Percentiles rank a stretch among this genome's conserved stretches.
Conservation (phyloP, 2,329 filamentous ascomycete species). For the Clonostachys solani region DNA sequence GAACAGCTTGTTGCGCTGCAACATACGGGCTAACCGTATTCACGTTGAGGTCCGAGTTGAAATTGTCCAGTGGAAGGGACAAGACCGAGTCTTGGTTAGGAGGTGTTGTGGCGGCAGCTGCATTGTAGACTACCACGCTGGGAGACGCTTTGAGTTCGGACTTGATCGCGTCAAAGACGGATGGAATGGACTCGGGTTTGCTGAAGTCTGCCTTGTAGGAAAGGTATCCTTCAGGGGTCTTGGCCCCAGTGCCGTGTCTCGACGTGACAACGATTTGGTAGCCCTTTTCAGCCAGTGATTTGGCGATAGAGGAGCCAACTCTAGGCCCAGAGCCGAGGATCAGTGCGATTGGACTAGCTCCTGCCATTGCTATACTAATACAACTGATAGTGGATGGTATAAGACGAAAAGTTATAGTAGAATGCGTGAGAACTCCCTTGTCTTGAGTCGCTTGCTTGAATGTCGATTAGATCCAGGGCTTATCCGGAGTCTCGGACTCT, state of each 20-base stretch:
- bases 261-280: slow-evolving; percentile 2
- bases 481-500: no score
- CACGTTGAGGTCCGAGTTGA: slow-evolving; percentile 24
- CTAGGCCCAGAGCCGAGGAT: slow-evolving; percentile 3
- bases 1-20: slow-evolving; percentile 31
- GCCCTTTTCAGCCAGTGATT: slow-evolving; percentile 1
- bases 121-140: slow-evolving; percentile 36
- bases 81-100: slow-evolving; percentile 21
- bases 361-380: no score
- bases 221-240: not conserved
- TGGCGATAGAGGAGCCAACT: slow-evolving; percentile 1
- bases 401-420: no score
- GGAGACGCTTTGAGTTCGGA: slow-evolving; percentile 22
- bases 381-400: no score
- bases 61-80: slow-evolving; percentile 20
- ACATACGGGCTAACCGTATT: slow-evolving; percentile 30
- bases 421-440: no score
- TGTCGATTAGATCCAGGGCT: no score
- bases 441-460: no score
- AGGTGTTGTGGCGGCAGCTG: slow-evolving; percentile 24
- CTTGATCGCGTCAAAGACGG: slow-evolving; percentile 23
- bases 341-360: not conserved
- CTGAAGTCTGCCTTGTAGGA: slow-evolving; percentile 6
- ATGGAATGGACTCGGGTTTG: slow-evolving; percentile 1
- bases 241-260: slow-evolving; percentile 5